Base-by-base conservation (phyloP, 2,329 filamentous ascomycete species). In the Periconia digitata region DNA sequence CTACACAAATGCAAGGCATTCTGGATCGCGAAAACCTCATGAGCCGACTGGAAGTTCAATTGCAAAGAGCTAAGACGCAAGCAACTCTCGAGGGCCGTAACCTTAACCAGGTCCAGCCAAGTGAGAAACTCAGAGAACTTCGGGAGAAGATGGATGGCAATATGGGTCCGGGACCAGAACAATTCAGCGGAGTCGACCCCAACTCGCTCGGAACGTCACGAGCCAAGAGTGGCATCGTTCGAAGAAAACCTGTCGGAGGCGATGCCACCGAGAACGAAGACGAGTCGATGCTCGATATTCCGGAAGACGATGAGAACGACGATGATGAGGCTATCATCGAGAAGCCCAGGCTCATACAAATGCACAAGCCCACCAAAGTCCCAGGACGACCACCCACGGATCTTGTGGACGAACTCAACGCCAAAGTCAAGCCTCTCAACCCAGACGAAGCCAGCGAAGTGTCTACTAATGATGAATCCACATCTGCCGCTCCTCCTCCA, bases 11-110 rank as follows among this genome's bases (percentile, higher is more conserved):
- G 86, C 85, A 91, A 68, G 94, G 94, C 54, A 97, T 99, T 53
- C 78, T 99, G 56, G 92, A 97, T 69, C 87, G 94, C 21, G 90
- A 96, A 64, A 85, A 82, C 64, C 85, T 99, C 58, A 95, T 99
- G 88, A 89, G 91, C 67, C 86, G 92, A 44, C 80, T 99, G 48
- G 92, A 96, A 72, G 95, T 90, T 79, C 94, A 97, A 73, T 84
- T 99, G 36, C 92, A 97, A 76, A 82, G 94, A 55, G 92, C 96
- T 56, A 97, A 97, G 81, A 97, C 94, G 1, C 92, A 97, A 68
- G 96, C 90, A 74, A 96, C 96, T 73, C 83, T 99, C 24, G 94
- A 97, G 72, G 94, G 94, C 58, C 90, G 90, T 70, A 85, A 90
- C 8, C 96, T 92, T 88, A 89, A 95, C 54, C 77, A 82, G 44